Conservation (phyloP, 306 rosid species). For the Elaeagnus macrophylla region DNA sequence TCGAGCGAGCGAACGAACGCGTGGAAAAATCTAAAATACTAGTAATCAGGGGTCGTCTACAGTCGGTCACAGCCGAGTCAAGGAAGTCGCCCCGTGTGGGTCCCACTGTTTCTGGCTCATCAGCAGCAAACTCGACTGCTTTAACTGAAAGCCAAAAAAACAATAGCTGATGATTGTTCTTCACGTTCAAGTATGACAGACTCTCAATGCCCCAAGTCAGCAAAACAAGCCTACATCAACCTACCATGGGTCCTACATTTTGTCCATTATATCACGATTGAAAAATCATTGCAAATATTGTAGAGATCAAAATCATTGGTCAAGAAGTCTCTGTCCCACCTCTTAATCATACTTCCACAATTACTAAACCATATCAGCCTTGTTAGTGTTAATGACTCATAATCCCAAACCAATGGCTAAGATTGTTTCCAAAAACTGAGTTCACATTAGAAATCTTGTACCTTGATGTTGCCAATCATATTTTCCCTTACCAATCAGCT, state of each 20-base stretch:
- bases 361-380: too few species aligned
- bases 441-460: too few species aligned
- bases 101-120: neutral
- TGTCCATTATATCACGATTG: neutral
- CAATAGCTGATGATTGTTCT: constrained; percentile 9
- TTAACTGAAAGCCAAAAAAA: too few species aligned
- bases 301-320: neutral
- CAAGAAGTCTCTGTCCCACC: neutral
- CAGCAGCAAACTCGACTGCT: too few species aligned
- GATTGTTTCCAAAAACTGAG: too few species aligned
- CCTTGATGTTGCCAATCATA: too few species aligned
- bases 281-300: constrained; percentile 3
- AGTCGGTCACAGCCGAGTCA: too few species aligned
- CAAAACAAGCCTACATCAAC: constrained; percentile 2
- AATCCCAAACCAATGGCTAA: too few species aligned
- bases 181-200: neutral
- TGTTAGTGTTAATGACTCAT: too few species aligned
- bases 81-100: neutral
- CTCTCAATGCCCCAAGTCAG: neutral
- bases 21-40: too few species aligned
- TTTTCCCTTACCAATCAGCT: neutral
- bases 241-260: neutral
- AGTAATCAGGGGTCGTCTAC: too few species aligned
- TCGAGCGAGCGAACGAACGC: too few species aligned
- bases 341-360: neutral